phyloP scores from a whole-genome alignment of 768 basidiomycete species.

The Calocybe gangraenosa region DNA sequence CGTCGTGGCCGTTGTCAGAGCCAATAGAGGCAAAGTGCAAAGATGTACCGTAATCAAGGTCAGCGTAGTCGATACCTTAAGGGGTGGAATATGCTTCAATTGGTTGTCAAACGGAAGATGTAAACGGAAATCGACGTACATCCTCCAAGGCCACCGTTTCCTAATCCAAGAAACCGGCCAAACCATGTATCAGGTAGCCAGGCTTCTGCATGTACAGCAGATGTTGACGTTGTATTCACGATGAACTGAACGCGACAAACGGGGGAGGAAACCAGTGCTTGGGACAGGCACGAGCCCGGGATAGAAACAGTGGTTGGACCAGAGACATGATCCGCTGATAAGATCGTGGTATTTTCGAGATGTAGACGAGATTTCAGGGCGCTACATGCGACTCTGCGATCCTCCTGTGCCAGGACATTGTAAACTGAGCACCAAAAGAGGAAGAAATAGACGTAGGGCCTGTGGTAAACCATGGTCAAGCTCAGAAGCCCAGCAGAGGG shows the following conservation, averaged over 20 bases:
- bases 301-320: background rate
- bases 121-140: background rate
- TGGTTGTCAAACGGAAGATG: background rate
- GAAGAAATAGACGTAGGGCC: too few species aligned
- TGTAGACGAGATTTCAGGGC: background rate
- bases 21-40: slow-evolving; percentile 6
- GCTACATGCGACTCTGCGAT: background rate
- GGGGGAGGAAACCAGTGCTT: background rate
- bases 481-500: too few species aligned
- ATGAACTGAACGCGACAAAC: slow-evolving; percentile 5
- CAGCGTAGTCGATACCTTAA: slow-evolving; percentile 2
- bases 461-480: too few species aligned
- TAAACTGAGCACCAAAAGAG: too few species aligned
- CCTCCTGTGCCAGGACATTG: background rate
- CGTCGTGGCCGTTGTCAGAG: slow-evolving; percentile 7
- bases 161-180: background rate
- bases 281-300: background rate
- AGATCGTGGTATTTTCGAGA: slow-evolving; percentile 2
- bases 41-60: slow-evolving; percentile 2
- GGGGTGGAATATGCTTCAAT: background rate
- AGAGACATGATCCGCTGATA: background rate
- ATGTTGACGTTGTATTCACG: background rate
- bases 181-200: slow-evolving; percentile 1
- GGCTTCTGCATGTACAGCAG: background rate
- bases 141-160: slow-evolving; percentile 2